Percentiles rank a stretch among this genome's conserved stretches.
Conservation (phyloP, 2,329 filamentous ascomycete species). For the Fusarium multiceps region DNA sequence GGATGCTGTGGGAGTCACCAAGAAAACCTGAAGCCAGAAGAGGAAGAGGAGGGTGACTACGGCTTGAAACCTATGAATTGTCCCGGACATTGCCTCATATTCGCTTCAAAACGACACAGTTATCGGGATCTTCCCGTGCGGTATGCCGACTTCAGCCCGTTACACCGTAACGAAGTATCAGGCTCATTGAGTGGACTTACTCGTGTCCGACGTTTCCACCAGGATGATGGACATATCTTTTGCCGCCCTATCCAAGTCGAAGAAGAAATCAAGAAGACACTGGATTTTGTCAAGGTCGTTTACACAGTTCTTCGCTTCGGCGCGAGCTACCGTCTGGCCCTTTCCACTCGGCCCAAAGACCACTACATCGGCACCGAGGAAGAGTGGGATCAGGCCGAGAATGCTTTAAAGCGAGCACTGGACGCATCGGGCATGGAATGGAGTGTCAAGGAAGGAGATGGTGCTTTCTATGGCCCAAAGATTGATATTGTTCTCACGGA, state of each 20-base stretch:
- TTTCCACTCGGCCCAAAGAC: conserved; percentile 82
- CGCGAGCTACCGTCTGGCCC: conserved; percentile 74
- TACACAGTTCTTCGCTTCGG: conserved; percentile 78
- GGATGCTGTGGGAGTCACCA: conserved; percentile 50
- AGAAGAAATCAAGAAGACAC: conserved; percentile 76
- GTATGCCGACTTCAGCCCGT: conserved; percentile 86
- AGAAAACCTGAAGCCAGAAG: conserved; percentile 47
- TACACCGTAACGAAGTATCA: conserved; percentile 89
- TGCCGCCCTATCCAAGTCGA: conserved; percentile 81
- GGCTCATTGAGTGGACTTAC: conserved; percentile 85
- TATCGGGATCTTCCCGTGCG: conserved; percentile 85
- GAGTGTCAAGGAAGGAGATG: conserved; percentile 82
- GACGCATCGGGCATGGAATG: conserved; percentile 78
- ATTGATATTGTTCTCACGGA: conserved; percentile 88
- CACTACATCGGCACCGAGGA: conserved; percentile 80
- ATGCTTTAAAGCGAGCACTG: conserved; percentile 54
- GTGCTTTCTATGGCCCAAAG: conserved; percentile 92
- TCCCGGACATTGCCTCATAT: conserved; percentile 87
- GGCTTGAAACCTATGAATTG: conserved; percentile 95
- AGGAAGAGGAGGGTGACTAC: conserved; percentile 77
- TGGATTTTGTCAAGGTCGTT: conserved; percentile 79
- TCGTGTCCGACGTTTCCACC: conserved; percentile 86
- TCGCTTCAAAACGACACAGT: conserved; percentile 76
- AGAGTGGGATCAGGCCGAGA: conserved; percentile 66
- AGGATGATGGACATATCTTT: conserved; percentile 93